Conservation (phyloP, 305 asterid genomes). For the Salvia sclarea region DNA sequence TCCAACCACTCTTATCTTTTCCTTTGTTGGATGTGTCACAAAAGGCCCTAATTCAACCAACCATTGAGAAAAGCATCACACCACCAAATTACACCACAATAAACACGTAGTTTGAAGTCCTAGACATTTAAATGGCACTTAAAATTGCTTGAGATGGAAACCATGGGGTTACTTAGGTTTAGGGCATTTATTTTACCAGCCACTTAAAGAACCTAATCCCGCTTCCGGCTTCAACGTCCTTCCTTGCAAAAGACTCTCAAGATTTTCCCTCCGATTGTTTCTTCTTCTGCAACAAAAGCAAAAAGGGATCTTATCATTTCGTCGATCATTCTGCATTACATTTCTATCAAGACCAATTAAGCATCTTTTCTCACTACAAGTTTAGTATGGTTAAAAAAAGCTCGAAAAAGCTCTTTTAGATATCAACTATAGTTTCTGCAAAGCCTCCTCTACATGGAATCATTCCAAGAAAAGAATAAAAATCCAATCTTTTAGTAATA, state of each 20-base stretch:
- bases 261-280: slow-evolving; percentile 23
- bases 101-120: slow-evolving; percentile 35
- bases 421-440: slow-evolving; percentile 14
- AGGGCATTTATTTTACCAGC: slow-evolving; percentile 62
- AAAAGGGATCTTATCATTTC: slow-evolving; percentile 15
- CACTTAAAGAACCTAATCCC: slow-evolving; percentile 71
- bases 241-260: slow-evolving; percentile 36
- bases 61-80: slow-evolving; percentile 30
- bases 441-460: slow-evolving; percentile 7
- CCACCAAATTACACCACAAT: slow-evolving; percentile 47
- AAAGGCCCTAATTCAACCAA: slow-evolving; percentile 33
- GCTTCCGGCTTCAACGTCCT: slow-evolving; percentile 40
- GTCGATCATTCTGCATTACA: slow-evolving; percentile 9
- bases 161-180: slow-evolving; percentile 63
- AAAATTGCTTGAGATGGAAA: slow-evolving; percentile 42
- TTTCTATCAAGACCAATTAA: slow-evolving; percentile 17
- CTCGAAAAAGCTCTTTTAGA: neutral
- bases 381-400: slow-evolving; percentile 7
- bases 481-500: neutral
- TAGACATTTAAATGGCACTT: slow-evolving; percentile 37
- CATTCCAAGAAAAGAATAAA: slow-evolving; percentile 21
- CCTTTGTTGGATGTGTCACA: slow-evolving; percentile 25
- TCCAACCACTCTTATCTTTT: slow-evolving; percentile 34
- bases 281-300: slow-evolving; percentile 41
- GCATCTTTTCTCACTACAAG: neutral